Conservation (phyloP, 495 filamentous ascomycete genomes). For the Hypoxylon rickii region DNA sequence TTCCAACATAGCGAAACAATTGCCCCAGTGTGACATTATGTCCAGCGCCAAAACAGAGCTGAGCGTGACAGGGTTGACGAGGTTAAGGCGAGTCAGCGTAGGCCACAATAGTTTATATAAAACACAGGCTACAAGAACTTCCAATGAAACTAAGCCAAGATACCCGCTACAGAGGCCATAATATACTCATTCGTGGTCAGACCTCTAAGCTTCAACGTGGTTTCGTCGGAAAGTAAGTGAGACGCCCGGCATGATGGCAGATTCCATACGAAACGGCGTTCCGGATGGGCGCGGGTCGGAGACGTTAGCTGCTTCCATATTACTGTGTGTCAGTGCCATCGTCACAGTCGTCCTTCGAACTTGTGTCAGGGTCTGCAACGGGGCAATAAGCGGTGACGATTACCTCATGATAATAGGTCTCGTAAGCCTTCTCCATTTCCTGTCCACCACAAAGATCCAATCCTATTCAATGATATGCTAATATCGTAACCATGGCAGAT, state of each 20-base stretch:
- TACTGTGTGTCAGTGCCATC: not conserved
- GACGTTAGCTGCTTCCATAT: not conserved
- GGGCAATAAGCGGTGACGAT: constrained; percentile 21
- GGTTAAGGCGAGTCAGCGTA: not conserved
- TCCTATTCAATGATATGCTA: not conserved
- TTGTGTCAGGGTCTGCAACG: constrained; percentile 12
- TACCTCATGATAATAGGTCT: constrained; percentile 14
- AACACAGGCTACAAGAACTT: too few relatives aligned
- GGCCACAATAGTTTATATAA: constrained; percentile 6
- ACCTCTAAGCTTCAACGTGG: too few relatives aligned
- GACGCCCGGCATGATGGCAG: constrained; percentile 1
- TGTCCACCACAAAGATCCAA: not conserved
- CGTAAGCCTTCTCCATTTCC: constrained; percentile 3
- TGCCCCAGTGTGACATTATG: not conserved
- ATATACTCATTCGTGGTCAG: too few relatives aligned
- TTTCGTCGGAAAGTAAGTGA: not conserved
- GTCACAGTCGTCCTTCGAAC: constrained; percentile 6
- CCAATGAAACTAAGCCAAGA: too few relatives aligned
- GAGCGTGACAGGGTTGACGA: constrained; percentile 4
- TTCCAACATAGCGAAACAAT: not conserved
- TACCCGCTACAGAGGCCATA: too few relatives aligned
- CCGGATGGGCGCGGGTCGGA: constrained; percentile 3
- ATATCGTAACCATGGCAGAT: not conserved
- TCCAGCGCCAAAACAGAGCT: not conserved
- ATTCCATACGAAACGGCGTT: not conserved